Evolutionary conservation across 306 rosid species (phyloP).

Genomic region (Quillaja saponaria): DNA sequence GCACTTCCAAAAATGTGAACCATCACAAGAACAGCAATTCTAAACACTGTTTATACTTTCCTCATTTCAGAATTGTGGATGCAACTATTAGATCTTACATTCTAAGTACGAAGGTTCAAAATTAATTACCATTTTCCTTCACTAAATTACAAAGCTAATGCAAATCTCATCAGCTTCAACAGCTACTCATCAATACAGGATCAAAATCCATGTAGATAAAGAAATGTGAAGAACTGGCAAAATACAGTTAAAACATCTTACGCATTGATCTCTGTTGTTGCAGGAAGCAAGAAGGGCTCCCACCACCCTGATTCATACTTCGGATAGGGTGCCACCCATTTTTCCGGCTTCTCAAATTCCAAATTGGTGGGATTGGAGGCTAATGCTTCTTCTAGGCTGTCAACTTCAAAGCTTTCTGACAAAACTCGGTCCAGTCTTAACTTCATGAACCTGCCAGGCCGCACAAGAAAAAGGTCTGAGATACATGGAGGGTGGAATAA

Average conservation of each 20-base stretch:
- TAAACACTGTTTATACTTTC: too few species aligned
- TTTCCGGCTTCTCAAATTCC: conserved; percentile 78
- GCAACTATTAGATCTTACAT: too few species aligned
- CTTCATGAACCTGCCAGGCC: conserved; percentile 87
- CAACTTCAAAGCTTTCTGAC: conserved; percentile 69
- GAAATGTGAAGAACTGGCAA: too few species aligned
- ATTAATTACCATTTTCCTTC: too few species aligned
- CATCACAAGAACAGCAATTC: too few species aligned
- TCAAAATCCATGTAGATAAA: too few species aligned
- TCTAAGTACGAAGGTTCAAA: too few species aligned
- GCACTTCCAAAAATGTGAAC: too few species aligned
- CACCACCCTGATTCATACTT: conserved; percentile 95
- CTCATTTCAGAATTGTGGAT: too few species aligned
- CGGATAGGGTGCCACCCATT: conserved; percentile 94
- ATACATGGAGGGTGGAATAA: conserved; percentile 20
- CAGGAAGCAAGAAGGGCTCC: conserved; percentile 73
- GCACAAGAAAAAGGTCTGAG: conserved; percentile 14
- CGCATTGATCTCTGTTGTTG: conserved; percentile 53
- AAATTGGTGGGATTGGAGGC: conserved; percentile 78
- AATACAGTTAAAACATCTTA: conserved; percentile 39
- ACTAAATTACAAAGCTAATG: too few species aligned
- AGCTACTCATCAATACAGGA: too few species aligned
- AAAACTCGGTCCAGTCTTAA: conserved; percentile 94
- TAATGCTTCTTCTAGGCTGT: conserved; percentile 72
- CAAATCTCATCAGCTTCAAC: too few species aligned